Conservation (phyloP, 495 filamentous ascomycete species). For the Durotheca rogersii region DNA sequence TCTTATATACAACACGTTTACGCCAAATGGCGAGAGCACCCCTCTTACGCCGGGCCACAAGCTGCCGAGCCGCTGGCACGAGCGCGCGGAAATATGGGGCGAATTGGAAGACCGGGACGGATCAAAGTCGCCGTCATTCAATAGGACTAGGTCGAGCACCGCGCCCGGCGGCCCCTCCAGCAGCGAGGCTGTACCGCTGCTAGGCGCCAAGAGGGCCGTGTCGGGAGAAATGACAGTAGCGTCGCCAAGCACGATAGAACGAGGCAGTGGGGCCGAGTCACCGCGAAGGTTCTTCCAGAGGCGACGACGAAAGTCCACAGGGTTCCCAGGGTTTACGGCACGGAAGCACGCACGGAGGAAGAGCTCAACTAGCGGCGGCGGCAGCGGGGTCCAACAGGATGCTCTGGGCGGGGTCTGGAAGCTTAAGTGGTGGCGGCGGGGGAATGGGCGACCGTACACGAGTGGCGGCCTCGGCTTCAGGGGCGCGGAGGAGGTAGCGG, state of each 20-base stretch:
- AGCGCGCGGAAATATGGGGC: conserved; percentile 66
- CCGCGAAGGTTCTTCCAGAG: conserved; percentile 39
- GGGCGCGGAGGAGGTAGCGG: conserved; percentile 17
- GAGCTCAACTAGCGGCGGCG: conserved; percentile 33
- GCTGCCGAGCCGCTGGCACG: conserved; percentile 46
- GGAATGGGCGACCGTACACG: too few species aligned
- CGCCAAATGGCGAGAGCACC: conserved; percentile 37
- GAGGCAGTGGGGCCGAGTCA: conserved; percentile 18
- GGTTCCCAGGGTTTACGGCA: conserved; percentile 56
- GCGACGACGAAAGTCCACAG: conserved; percentile 51
- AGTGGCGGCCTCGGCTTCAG: conserved; percentile 17
- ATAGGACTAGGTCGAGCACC: conserved; percentile 41
- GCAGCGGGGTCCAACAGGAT: conserved; percentile 41
- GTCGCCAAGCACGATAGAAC: conserved; percentile 19
- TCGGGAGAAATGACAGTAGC: conserved; percentile 33
- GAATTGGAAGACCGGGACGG: conserved; percentile 61
- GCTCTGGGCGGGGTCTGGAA: conserved; percentile 41
- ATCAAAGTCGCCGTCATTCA: conserved; percentile 39
- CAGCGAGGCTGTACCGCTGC: conserved; percentile 33
- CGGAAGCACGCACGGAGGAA: conserved; percentile 36
- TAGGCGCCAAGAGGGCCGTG: conserved; percentile 26
- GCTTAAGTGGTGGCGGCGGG: conserved; percentile 48
- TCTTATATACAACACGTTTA: conserved; percentile 51
- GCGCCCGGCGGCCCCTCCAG: conserved; percentile 28
- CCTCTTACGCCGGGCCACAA: conserved; percentile 37